These are phyloP conservation scores for Trichoderma cornu-damae DNA, from an alignment of 2,329 filamentous ascomycete species.

Conservation along the genomic window DNA sequence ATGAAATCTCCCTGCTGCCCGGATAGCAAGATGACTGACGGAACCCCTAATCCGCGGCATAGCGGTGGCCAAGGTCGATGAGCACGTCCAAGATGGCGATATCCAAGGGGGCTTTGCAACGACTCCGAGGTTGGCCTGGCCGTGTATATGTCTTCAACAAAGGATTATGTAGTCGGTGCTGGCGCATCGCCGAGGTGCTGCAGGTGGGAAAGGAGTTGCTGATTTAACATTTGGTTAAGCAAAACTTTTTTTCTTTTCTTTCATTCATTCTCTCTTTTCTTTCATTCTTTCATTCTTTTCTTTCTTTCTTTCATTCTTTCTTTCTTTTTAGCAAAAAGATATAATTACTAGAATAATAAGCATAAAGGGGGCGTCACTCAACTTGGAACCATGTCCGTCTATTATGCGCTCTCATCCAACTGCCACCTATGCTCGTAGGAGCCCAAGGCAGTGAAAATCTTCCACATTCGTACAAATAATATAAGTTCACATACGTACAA, in stretches of 20 bases:
- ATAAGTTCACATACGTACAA: not conserved
- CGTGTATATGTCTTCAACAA: slow-evolving; percentile 68
- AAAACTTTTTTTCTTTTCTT: not conserved
- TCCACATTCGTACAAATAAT: not conserved
- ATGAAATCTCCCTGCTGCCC: too few relatives aligned
- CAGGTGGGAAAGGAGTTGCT: slow-evolving; percentile 64
- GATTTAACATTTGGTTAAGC: not conserved
- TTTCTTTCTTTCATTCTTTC: too few relatives aligned
- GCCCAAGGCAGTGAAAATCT: too few relatives aligned
- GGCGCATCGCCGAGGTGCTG: slow-evolving; percentile 45
- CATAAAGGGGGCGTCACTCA: too few relatives aligned
- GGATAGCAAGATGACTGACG: not conserved
- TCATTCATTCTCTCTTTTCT: too few relatives aligned
- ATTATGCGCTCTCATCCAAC: too few relatives aligned
- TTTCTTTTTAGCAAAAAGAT: too few relatives aligned
- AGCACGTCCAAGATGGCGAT: not conserved
- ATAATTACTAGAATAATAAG: too few relatives aligned
- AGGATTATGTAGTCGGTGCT: slow-evolving; percentile 38
- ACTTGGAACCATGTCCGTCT: too few relatives aligned
- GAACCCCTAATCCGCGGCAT: not conserved
- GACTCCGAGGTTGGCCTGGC: slow-evolving; percentile 65
- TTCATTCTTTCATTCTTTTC: too few relatives aligned
- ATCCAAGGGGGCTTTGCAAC: slow-evolving; percentile 51
- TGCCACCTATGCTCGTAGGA: too few relatives aligned
- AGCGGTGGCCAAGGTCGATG: not conserved